Percentiles rank a stretch among this genome's conserved stretches.
phyloP scores from a whole-genome alignment of 169 alveolate genomes.

The Plasmodium yoelii region DNA sequence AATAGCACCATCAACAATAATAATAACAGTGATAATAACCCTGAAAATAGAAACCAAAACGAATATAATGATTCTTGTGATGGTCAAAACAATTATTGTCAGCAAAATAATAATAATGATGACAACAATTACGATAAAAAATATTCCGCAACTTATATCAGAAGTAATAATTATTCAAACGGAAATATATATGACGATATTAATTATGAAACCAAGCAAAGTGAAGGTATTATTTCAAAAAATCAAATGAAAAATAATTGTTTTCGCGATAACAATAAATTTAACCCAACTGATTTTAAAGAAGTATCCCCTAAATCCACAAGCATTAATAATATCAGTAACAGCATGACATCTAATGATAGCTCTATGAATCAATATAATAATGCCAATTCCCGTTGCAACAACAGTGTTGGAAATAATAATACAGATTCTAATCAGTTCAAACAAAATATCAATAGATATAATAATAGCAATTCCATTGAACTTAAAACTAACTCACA shows the following conservation, averaged over 20 bases:
- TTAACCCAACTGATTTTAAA: too few relatives aligned
- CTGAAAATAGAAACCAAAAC: background rate
- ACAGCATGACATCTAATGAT: background rate
- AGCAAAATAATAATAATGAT: conserved; percentile 1
- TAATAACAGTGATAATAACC: background rate
- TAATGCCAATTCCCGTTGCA: background rate
- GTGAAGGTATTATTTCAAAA: conserved; percentile 16
- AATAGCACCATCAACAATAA: background rate
- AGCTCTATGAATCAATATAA: background rate
- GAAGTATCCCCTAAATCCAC: too few relatives aligned
- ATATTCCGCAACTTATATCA: conserved; percentile 16
- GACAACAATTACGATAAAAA: conserved; percentile 6
- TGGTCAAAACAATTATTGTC: too few relatives aligned
- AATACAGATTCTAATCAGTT: too few relatives aligned
- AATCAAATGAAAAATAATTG: conserved; percentile 10
- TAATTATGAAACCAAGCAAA: background rate
- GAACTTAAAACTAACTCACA: too few relatives aligned
- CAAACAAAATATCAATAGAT: background rate
- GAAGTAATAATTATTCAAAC: conserved; percentile 17
- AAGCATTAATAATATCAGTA: background rate
- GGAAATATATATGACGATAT: conserved; percentile 6
- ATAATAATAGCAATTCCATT: background rate
- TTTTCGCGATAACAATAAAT: conserved; percentile 2
- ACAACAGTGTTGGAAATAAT: too few relatives aligned
- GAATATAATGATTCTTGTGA: too few relatives aligned